A percentile compares a stretch with the other conserved stretches of the same genome.
Conservation (phyloP, 2,329 filamentous ascomycete species). For the Sporothrix sp. region DNA sequence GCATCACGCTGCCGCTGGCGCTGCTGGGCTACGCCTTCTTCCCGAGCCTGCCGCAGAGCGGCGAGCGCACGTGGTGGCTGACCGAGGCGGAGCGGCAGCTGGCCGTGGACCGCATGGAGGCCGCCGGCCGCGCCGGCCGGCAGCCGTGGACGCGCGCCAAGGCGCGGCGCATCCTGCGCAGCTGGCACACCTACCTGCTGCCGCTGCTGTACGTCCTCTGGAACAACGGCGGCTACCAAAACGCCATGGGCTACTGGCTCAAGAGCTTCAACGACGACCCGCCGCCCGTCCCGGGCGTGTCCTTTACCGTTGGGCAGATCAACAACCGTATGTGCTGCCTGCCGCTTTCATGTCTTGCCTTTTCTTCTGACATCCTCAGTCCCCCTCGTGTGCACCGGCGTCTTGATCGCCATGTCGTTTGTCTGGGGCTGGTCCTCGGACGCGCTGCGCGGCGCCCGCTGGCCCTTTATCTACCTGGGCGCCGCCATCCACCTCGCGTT, state of each 20-base stretch:
- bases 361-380: constrained; percentile 14
- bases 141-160: constrained; percentile 29
- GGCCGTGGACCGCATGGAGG: constrained; percentile 24
- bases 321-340: constrained; percentile 21
- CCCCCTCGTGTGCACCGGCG: constrained; percentile 25
- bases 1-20: constrained; percentile 35
- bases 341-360: no score
- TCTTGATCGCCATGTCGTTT: constrained; percentile 28
- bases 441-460: constrained; percentile 25
- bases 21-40: constrained; percentile 41
- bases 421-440: constrained; percentile 31
- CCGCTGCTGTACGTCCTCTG: constrained; percentile 28
- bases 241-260: constrained; percentile 33
- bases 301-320: constrained; percentile 26
- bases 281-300: constrained; percentile 26
- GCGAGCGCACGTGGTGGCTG: constrained; percentile 29
- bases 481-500: constrained; percentile 28
- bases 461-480: constrained; percentile 30
- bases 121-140: constrained; percentile 29
- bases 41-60: constrained; percentile 36
- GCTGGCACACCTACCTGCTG: constrained; percentile 30
- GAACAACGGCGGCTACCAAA: constrained; percentile 29
- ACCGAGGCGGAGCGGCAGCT: constrained; percentile 28
- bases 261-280: constrained; percentile 30
- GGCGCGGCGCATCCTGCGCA: constrained; percentile 24